phyloP scores from a whole-genome alignment of 345 rosid genomes.

The Lepidium africanum region DNA sequence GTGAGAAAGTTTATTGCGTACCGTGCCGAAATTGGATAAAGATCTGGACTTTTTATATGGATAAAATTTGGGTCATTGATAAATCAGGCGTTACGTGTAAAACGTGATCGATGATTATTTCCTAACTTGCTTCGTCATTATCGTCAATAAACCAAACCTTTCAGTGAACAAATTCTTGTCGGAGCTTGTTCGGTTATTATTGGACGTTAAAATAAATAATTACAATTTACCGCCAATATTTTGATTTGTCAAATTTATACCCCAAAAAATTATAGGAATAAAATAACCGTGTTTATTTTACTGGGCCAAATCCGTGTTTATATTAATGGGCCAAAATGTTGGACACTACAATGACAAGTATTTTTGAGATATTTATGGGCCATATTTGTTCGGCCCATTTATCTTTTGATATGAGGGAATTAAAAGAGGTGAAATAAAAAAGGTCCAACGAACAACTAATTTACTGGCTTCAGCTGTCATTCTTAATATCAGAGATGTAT shows the following conservation, averaged over 20 bases:
- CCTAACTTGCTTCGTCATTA: background rate
- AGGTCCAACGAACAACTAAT: slow-evolving; percentile 8
- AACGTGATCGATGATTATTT: background rate
- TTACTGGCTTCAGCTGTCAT: slow-evolving; percentile 25
- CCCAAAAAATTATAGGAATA: no score
- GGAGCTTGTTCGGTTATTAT: background rate
- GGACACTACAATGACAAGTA: background rate
- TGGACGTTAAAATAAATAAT: background rate
- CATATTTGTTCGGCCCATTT: background rate
- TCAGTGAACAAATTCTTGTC: background rate
- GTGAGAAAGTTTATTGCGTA: background rate
- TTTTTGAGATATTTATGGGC: background rate
- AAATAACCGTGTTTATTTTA: no score
- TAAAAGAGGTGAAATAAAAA: slow-evolving; percentile 1
- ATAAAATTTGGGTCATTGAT: background rate
- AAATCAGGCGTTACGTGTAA: background rate
- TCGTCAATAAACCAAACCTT: background rate
- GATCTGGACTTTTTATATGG: background rate
- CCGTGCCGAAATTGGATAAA: background rate
- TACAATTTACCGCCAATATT: background rate
- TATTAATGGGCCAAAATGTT: background rate
- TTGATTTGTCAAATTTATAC: no score
- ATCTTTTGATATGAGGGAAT: background rate
- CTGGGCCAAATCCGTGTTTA: background rate
- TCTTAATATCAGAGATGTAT: background rate